Evolutionary conservation across 768 basidiomycete genomes (phyloP).

Genomic region (Rhodotorula graminis): DNA sequence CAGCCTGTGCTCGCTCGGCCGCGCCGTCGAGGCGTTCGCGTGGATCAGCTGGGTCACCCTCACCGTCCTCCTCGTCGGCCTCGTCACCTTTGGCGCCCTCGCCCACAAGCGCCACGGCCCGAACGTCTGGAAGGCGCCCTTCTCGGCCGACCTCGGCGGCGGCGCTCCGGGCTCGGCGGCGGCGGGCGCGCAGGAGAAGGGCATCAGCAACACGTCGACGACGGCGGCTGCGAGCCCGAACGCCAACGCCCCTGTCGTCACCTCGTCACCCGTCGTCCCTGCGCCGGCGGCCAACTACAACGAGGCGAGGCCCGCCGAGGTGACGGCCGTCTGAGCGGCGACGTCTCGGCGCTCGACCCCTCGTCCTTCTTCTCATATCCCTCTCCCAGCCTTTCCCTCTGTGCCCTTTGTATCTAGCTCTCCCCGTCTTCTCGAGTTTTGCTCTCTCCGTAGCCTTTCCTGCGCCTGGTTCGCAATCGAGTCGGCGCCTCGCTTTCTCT

Average conservation of each 20-base stretch:
- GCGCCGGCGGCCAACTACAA: too few relatives aligned
- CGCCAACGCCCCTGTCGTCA: neutral
- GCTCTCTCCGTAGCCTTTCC: neutral
- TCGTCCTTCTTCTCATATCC: neutral
- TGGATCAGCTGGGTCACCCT: constrained; percentile 28
- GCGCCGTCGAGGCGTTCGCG: constrained; percentile 20
- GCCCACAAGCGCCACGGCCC: neutral
- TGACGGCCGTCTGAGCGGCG: neutral
- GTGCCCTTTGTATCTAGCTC: neutral
- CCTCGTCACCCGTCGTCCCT: neutral
- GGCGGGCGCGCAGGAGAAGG: neutral
- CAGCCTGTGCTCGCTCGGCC: neutral
- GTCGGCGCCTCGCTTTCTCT: too few relatives aligned
- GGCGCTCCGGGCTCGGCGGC: neutral
- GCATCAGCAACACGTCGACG: neutral
- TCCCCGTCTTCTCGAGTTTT: neutral
- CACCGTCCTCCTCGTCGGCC: constrained; percentile 7
- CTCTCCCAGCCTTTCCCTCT: neutral
- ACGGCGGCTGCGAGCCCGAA: neutral
- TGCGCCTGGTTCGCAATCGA: too few relatives aligned
- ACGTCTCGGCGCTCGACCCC: neutral
- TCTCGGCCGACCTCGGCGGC: neutral
- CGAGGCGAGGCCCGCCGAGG: neutral
- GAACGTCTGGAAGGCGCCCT: neutral
- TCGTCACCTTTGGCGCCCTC: neutral